These are phyloP conservation scores for Irpex sp. DNA, from an alignment of 1,284 basidiomycete species.

Conservation along the genomic window DNA sequence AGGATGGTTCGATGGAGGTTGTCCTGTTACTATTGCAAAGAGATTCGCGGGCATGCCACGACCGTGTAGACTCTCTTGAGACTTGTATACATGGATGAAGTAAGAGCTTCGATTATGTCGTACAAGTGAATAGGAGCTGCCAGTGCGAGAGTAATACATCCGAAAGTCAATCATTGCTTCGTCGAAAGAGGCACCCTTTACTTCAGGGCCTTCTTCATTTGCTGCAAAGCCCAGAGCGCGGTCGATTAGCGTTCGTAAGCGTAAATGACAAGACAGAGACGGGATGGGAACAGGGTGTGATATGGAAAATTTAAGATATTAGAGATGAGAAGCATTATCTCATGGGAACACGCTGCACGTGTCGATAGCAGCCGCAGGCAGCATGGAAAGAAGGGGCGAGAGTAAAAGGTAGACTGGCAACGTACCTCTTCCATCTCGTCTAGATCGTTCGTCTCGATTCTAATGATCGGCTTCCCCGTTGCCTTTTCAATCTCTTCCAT, in stretches of 20 bases:
- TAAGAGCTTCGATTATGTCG: background rate
- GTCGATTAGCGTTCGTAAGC: background rate
- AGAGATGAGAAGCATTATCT: background rate
- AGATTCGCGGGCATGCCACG: background rate
- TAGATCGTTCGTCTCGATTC: constrained; percentile 81
- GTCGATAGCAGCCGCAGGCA: background rate
- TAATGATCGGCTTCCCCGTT: constrained; percentile 72
- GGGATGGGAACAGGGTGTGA: background rate
- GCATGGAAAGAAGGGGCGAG: background rate
- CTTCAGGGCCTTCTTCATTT: constrained; percentile 77
- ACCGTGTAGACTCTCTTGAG: background rate
- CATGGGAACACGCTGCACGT: background rate
- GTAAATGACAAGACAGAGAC: background rate
- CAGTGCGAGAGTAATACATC: constrained; percentile 10
- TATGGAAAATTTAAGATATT: background rate
- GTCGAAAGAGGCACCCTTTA: constrained; percentile 26
- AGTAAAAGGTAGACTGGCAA: constrained; percentile 8
- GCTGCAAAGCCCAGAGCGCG: constrained; percentile 33
- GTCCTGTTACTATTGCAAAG: background rate
- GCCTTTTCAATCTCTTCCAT: constrained; percentile 83
- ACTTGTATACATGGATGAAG: background rate
- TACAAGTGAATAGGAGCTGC: background rate
- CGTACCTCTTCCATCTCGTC: constrained; percentile 87
- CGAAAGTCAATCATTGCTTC: constrained; percentile 16
- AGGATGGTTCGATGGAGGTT: background rate